A percentile compares a stretch with the other conserved stretches of the same genome.
Evolutionary conservation across 2,329 filamentous ascomycete species (phyloP).

Genomic region (Penicillium sp.): DNA sequence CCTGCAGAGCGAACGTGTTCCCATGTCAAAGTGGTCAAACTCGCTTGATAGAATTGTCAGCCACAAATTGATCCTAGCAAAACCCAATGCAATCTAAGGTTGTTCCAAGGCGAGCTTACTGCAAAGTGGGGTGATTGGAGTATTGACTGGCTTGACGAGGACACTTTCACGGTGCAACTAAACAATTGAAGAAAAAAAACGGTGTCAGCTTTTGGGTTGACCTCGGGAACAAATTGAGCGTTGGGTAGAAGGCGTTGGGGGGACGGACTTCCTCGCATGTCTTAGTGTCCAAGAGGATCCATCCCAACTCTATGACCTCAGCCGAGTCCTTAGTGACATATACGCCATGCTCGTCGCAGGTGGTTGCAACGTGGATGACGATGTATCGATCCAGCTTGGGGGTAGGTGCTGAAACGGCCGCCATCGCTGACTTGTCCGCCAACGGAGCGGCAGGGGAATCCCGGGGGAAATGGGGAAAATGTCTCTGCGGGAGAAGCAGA

Average conservation of each 20-base stretch:
- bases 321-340: slow-evolving; percentile 99
- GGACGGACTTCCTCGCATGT: slow-evolving; percentile 81
- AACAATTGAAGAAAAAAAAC: slow-evolving; percentile 16
- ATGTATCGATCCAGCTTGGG: slow-evolving; percentile 91
- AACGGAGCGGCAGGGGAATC: slow-evolving; percentile 30
- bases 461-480: slow-evolving; percentile 19
- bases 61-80: slow-evolving; percentile 23
- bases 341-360: slow-evolving; percentile 97
- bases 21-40: slow-evolving; percentile 96
- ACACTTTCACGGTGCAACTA: slow-evolving; percentile 94
- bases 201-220: slow-evolving; percentile 27
- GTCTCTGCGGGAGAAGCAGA: slow-evolving; percentile 32
- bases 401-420: slow-evolving; percentile 52
- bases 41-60: slow-evolving; percentile 60
- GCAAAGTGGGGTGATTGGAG: slow-evolving; percentile 95
- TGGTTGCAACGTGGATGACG: slow-evolving; percentile 97
- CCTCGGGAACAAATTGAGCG: slow-evolving; percentile 4
- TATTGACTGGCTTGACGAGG: slow-evolving; percentile 97
- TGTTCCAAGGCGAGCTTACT: slow-evolving; percentile 67
- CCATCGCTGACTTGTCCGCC: slow-evolving; percentile 40
- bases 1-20: slow-evolving; percentile 97
- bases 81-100: slow-evolving; percentile 6
- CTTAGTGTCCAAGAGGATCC: slow-evolving; percentile 92
- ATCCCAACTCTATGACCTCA: slow-evolving; percentile 98
- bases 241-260: slow-evolving; percentile 13